Evolutionary conservation across 768 basidiomycete genomes (phyloP).

Genomic region (Nidularia pulvinata): DNA sequence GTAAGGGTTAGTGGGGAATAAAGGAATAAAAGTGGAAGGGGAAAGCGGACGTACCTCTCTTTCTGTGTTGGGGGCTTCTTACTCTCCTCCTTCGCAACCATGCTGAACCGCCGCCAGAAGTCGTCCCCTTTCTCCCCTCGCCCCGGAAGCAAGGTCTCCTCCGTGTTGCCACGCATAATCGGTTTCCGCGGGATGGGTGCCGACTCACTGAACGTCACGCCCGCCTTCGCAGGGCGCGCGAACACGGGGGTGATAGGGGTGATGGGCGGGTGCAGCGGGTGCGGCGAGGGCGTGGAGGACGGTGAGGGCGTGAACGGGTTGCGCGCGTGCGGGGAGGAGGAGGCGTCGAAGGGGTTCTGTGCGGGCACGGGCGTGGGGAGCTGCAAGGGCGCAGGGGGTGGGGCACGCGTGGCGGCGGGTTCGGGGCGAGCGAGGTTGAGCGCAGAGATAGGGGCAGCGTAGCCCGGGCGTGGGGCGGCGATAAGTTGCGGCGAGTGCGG

Average conservation of each 20-base stretch:
- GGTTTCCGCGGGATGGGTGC: slow-evolving; percentile 29
- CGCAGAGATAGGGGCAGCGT: slow-evolving; percentile 67
- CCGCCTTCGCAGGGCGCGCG: slow-evolving; percentile 52
- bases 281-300: slow-evolving; percentile 50
- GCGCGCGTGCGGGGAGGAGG: background rate
- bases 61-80: slow-evolving; percentile 33
- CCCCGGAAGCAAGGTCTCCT: slow-evolving; percentile 65
- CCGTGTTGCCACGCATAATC: slow-evolving; percentile 69
- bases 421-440: slow-evolving; percentile 56
- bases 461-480: slow-evolving; percentile 73
- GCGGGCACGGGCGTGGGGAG: slow-evolving; percentile 6
- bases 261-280: slow-evolving; percentile 74
- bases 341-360: slow-evolving; percentile 19
- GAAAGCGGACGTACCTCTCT: slow-evolving; percentile 37
- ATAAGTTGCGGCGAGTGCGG: slow-evolving; percentile 37
- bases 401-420: slow-evolving; percentile 33
- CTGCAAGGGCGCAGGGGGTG: slow-evolving; percentile 10
- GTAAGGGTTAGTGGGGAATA: background rate
- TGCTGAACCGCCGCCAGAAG: slow-evolving; percentile 87
- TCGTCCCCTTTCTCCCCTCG: slow-evolving; percentile 79
- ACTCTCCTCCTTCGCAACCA: slow-evolving; percentile 72
- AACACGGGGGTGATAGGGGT: slow-evolving; percentile 83
- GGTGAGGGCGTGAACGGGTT: slow-evolving; percentile 13
- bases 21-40: background rate
- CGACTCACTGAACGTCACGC: slow-evolving; percentile 43